Evolutionary conservation across 2,329 filamentous ascomycete species (phyloP).

Genomic region (Lachnellula occidentalis): DNA sequence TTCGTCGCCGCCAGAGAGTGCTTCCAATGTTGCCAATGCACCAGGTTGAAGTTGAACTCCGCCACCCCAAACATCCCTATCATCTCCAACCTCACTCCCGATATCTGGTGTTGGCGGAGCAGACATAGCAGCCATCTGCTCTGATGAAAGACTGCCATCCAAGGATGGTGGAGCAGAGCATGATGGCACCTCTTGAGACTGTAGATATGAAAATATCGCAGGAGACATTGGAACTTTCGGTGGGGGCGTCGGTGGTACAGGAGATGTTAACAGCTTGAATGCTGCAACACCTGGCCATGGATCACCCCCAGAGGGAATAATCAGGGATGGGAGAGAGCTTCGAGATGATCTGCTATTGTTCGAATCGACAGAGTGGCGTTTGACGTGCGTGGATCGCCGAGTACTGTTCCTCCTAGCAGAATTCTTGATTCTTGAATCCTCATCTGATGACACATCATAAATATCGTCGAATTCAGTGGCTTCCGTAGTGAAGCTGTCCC

Average conservation of each 20-base stretch:
- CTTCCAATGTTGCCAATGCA: conserved; percentile 74
- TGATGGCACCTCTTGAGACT: conserved; percentile 63
- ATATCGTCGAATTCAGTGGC: conserved; percentile 77
- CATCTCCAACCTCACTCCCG: conserved; percentile 47
- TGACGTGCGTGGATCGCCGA: conserved; percentile 26
- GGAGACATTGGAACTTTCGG: conserved; percentile 71
- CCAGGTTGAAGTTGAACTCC: conserved; percentile 72
- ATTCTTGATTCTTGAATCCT: conserved; percentile 53
- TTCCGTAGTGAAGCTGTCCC: conserved; percentile 56
- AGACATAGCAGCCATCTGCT: conserved; percentile 78
- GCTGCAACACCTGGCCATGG: conserved; percentile 42
- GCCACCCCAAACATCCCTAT: conserved; percentile 58
- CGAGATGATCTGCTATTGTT: conserved; percentile 24
- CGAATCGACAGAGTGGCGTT: conserved; percentile 26
- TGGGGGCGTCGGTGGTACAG: conserved; percentile 59
- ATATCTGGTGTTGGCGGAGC: conserved; percentile 80
- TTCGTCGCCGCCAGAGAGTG: conserved; percentile 56
- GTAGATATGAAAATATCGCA: conserved; percentile 66
- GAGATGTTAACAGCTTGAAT: conserved; percentile 47
- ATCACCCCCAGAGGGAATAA: conserved; percentile 42
- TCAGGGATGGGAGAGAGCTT: conserved; percentile 41
- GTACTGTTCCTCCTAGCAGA: conserved; percentile 28
- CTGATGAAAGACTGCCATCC: conserved; percentile 82
- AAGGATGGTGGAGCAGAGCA: conserved; percentile 74
- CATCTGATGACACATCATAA: conserved; percentile 74